phyloP scores from a whole-genome alignment of 805 yeast genomes.

The Clavispora fructus region DNA sequence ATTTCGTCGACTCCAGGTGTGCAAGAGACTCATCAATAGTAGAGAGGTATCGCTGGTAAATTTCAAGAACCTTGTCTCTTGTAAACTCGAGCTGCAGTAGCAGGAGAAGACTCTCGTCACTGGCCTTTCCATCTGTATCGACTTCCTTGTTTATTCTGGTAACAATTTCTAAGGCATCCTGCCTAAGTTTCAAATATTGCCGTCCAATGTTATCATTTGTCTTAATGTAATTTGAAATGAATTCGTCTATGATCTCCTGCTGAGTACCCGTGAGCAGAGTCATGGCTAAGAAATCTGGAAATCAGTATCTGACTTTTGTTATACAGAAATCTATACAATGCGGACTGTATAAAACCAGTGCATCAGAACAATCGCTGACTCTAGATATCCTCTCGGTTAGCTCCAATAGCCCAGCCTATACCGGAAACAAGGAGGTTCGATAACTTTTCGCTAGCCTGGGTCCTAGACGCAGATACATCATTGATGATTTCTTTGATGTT shows the following conservation, averaged over 20 bases:
- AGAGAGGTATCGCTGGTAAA: conserved; percentile 22
- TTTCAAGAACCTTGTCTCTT: conserved; percentile 21
- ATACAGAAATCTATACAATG: not conserved
- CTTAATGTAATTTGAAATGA: conserved; percentile 24
- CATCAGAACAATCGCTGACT: not conserved
- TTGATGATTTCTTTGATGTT: conserved; percentile 22
- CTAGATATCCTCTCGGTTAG: conserved; percentile 18
- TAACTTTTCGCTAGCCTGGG: conserved; percentile 41
- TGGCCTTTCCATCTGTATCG: conserved; percentile 3
- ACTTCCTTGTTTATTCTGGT: conserved; percentile 7
- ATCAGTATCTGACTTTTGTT: not conserved
- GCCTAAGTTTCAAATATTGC: conserved; percentile 30
- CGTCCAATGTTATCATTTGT: conserved; percentile 28
- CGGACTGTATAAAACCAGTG: not conserved
- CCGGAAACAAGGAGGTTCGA: conserved; percentile 50
- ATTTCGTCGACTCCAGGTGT: conserved; percentile 7
- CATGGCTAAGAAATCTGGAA: conserved; percentile 9
- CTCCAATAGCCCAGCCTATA: conserved; percentile 63
- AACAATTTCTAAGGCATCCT: conserved; percentile 19
- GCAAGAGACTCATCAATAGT: conserved; percentile 17
- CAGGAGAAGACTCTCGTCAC: conserved; percentile 10
- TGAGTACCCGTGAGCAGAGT: conserved; percentile 27
- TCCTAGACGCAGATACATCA: conserved; percentile 23
- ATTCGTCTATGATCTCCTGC: conserved; percentile 28
- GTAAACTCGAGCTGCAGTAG: conserved; percentile 23